A percentile compares a stretch with the other conserved stretches of the same genome.
Evolutionary conservation across 2,329 filamentous ascomycete species (phyloP).

Genomic region (Neopestalotiopsis rosae): DNA sequence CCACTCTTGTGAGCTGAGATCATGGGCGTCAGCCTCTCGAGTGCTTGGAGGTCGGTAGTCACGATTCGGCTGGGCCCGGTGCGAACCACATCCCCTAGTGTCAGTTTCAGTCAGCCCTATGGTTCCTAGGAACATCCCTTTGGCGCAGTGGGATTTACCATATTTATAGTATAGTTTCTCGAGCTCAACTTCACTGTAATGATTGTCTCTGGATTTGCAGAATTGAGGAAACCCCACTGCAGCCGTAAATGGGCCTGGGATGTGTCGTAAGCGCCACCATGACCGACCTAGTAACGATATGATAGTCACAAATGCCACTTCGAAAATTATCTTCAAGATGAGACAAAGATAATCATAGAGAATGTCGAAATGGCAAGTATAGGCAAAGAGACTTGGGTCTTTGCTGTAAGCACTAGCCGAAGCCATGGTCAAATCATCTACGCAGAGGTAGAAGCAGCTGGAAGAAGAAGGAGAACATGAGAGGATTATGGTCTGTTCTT

Average conservation of each 20-base stretch:
- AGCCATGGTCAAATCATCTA: too few relatives aligned
- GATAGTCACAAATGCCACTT: not conserved
- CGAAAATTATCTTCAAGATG: not conserved
- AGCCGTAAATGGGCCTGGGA: not conserved
- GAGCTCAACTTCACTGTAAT: not conserved
- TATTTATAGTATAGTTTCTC: not conserved
- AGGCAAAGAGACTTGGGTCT: too few relatives aligned
- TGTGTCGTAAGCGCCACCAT: constrained; percentile 6
- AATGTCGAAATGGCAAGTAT: too few relatives aligned
- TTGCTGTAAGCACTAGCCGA: too few relatives aligned
- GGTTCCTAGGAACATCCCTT: not conserved
- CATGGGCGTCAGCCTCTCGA: not conserved
- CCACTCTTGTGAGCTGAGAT: not conserved
- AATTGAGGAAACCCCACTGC: not conserved
- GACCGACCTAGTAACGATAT: not conserved
- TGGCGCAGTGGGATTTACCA: not conserved
- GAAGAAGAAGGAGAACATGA: too few relatives aligned
- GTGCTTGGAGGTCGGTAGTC: not conserved
- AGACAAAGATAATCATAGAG: not conserved
- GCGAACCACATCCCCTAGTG: not conserved
- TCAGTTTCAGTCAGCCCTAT: not conserved
- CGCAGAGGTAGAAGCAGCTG: too few relatives aligned
- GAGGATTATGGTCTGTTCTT: not conserved
- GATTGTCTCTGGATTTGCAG: not conserved
- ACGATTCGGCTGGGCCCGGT: constrained; percentile 1